phyloP scores from a whole-genome alignment of 2,329 filamentous ascomycete genomes.

The Berkeleyomyces rouxiae region DNA sequence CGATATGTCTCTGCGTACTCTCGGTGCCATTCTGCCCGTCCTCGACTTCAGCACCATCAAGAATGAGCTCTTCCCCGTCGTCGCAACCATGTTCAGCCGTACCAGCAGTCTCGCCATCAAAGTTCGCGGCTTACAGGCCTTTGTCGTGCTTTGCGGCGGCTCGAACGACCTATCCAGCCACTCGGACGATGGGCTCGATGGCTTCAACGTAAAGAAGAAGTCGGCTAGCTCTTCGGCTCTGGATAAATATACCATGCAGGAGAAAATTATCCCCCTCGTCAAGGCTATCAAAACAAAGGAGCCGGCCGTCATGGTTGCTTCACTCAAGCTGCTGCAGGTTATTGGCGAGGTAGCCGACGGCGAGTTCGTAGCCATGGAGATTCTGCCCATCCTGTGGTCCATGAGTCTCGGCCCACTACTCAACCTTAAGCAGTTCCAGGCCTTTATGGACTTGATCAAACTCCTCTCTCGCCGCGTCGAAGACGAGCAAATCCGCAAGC shows the following conservation, averaged over 20 bases:
- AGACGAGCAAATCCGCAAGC: constrained; percentile 71
- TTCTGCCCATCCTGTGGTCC: constrained; percentile 75
- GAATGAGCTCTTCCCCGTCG: constrained; percentile 86
- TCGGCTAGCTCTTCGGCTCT: constrained; percentile 59
- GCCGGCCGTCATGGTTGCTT: constrained; percentile 91
- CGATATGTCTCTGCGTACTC: constrained; percentile 63
- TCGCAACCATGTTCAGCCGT: constrained; percentile 77
- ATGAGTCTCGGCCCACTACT: constrained; percentile 85
- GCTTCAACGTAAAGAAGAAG: constrained; percentile 42
- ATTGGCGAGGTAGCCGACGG: constrained; percentile 69
- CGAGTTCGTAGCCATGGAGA: constrained; percentile 83
- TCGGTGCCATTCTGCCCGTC: constrained; percentile 67
- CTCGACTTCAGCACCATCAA: constrained; percentile 96
- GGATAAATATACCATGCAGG: constrained; percentile 96
- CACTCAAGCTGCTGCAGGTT: constrained; percentile 67
- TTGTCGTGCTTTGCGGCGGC: constrained; percentile 78
- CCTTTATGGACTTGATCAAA: constrained; percentile 82
- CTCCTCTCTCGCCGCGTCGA: constrained; percentile 64
- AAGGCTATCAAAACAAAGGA: constrained; percentile 95
- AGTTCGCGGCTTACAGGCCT: constrained; percentile 76
- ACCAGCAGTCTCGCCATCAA: constrained; percentile 93
- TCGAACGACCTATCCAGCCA: constrained; percentile 31
- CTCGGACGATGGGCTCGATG: constrained; percentile 58
- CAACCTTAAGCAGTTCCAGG: constrained; percentile 71
- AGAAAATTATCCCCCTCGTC: constrained; percentile 83